phyloP scores from a whole-genome alignment of 208 protist species.

The Borovskyia barvae region DNA sequence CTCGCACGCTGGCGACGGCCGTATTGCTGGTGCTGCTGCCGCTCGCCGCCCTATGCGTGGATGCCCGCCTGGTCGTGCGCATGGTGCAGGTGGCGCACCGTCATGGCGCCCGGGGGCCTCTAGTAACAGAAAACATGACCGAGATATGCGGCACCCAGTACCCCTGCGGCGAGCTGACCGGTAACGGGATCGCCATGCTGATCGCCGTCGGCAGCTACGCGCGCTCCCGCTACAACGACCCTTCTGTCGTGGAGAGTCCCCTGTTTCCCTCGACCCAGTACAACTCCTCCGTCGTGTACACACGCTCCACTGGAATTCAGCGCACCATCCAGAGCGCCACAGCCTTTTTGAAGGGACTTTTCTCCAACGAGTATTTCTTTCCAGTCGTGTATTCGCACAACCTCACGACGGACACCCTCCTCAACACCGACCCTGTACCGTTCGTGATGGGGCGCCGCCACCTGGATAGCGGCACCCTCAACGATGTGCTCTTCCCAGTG shows the following conservation, averaged over 20 bases:
- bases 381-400: conserved; percentile 45
- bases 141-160: conserved; percentile 33
- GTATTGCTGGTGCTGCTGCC: too few species aligned
- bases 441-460: conserved; percentile 24
- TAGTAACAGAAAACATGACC: conserved; percentile 24
- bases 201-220: conserved; percentile 30
- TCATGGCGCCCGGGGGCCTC: conserved; percentile 33
- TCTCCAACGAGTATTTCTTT: conserved; percentile 41
- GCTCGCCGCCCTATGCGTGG: conserved; percentile 7
- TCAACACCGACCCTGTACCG: conserved; percentile 35
- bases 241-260: conserved; percentile 26
- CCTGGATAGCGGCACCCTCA: conserved; percentile 16
- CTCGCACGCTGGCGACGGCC: conserved; percentile 4
- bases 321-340: conserved; percentile 60
- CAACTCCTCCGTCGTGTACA: conserved; percentile 54
- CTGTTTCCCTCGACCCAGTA: conserved; percentile 35
- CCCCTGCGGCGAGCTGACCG: conserved; percentile 46
- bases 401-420: conserved; percentile 38
- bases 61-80: conserved; percentile 23
- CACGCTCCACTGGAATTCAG: conserved; percentile 44
- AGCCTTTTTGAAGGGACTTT: conserved; percentile 48
- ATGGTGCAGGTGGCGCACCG: conserved; percentile 53
- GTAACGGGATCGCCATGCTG: conserved; percentile 33
- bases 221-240: conserved; percentile 44
- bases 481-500: conserved; percentile 17